Conservation (phyloP, 192 early-diverging fungal genomes). For the Backusella liffmaniae region DNA sequence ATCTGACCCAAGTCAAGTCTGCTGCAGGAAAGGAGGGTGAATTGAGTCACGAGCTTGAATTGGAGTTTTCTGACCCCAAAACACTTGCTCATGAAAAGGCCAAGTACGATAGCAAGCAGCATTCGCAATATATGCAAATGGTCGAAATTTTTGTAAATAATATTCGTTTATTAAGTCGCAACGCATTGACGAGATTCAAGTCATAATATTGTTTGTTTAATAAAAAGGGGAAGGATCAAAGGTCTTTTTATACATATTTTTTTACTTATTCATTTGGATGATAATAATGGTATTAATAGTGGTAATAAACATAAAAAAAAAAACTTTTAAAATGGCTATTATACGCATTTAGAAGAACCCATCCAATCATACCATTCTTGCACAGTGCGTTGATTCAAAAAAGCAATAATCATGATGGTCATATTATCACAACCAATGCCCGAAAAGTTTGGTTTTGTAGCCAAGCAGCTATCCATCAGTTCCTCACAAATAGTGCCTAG, state of each 20-base stretch:
- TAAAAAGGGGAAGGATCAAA: not conserved
- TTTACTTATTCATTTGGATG: too few species aligned
- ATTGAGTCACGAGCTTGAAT: constrained; percentile 79
- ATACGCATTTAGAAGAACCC: not conserved
- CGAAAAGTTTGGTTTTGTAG: constrained; percentile 78
- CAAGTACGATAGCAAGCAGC: constrained; percentile 55
- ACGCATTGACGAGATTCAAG: not conserved
- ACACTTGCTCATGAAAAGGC: constrained; percentile 59
- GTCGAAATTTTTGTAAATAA: constrained; percentile 80
- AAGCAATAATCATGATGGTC: constrained; percentile 90
- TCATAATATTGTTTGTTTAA: not conserved
- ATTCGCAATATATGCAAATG: constrained; percentile 67
- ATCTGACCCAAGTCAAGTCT: constrained; percentile 81
- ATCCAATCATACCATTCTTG: constrained; percentile 72
- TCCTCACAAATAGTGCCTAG: constrained; percentile 77
- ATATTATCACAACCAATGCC: constrained; percentile 99
- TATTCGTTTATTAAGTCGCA: constrained; percentile 55
- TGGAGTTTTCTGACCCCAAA: constrained; percentile 69
- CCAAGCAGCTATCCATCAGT: constrained; percentile 89
- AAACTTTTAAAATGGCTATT: too few species aligned
- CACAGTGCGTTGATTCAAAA: constrained; percentile 71
- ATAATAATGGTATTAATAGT: too few species aligned
- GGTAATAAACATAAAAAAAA: too few species aligned
- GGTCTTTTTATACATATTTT: too few species aligned
- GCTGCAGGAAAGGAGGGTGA: constrained; percentile 47